These are phyloP conservation scores for Chalciporus pseudorubinellus DNA, from an alignment of 768 basidiomycete genomes.

Conservation along the genomic window DNA sequence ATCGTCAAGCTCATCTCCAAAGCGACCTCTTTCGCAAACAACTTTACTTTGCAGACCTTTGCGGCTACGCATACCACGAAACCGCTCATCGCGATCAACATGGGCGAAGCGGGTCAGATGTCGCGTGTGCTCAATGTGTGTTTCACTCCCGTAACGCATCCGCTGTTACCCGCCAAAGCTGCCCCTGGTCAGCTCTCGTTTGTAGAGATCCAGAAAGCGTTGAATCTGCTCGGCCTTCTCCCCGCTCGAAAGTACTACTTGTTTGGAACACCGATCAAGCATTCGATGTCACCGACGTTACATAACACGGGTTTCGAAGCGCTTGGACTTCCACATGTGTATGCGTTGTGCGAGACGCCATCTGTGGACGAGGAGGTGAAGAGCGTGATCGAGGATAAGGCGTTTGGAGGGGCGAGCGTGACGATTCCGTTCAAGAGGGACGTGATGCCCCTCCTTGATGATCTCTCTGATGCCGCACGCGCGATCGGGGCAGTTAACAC, in stretches of 20 bases:
- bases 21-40: slow-evolving; percentile 71
- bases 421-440: slow-evolving; percentile 96
- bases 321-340: slow-evolving; percentile 82
- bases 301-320: slow-evolving; percentile 86
- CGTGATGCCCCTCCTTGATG: slow-evolving; percentile 79
- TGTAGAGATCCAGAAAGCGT: slow-evolving; percentile 77
- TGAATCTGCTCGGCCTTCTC: slow-evolving; percentile 77
- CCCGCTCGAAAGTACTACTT: slow-evolving; percentile 77
- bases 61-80: slow-evolving; percentile 57
- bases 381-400: slow-evolving; percentile 54
- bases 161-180: slow-evolving; percentile 77
- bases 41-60: slow-evolving; percentile 76
- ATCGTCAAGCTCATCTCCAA: slow-evolving; percentile 92
- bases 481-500: slow-evolving; percentile 96
- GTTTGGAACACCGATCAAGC: slow-evolving; percentile 84
- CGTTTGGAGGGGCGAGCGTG: slow-evolving; percentile 94
- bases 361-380: slow-evolving; percentile 65
- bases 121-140: slow-evolving; percentile 84
- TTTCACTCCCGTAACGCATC: slow-evolving; percentile 90
- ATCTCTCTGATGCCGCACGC: slow-evolving; percentile 75
- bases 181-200: slow-evolving; percentile 94
- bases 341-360: slow-evolving; percentile 73
- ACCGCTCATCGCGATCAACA: slow-evolving; percentile 93
- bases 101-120: slow-evolving; percentile 85
- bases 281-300: slow-evolving; percentile 89